These are phyloP conservation scores for Pugionium dolabratum DNA, from an alignment of 345 rosid species.

Conservation along the genomic window DNA sequence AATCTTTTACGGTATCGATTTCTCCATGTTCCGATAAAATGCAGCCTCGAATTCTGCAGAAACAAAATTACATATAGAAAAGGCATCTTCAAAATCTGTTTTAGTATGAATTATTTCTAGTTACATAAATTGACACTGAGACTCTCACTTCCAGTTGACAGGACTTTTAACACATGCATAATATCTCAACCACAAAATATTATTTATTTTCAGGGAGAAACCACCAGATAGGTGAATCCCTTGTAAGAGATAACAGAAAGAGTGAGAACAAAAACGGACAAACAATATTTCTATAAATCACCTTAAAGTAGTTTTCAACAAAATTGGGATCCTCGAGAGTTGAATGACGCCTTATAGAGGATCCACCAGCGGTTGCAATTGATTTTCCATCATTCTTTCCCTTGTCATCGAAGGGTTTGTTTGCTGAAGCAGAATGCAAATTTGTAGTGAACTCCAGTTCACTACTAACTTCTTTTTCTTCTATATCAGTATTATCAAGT, in stretches of 20 bases:
- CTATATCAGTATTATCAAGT: slow-evolving; percentile 37
- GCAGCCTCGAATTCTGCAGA: slow-evolving; percentile 88
- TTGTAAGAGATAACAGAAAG: slow-evolving; percentile 3
- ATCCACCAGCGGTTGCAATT: slow-evolving; percentile 40
- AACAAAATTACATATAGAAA: slow-evolving; percentile 12
- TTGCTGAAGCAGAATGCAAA: slow-evolving; percentile 41
- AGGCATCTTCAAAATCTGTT: slow-evolving; percentile 21
- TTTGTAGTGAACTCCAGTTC: slow-evolving; percentile 38
- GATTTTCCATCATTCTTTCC: slow-evolving; percentile 41
- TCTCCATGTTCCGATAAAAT: slow-evolving; percentile 99
- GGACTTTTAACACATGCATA: background rate
- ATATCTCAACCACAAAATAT: slow-evolving; percentile 9
- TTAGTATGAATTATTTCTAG: background rate
- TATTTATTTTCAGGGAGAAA: slow-evolving; percentile 5
- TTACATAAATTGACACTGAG: slow-evolving; percentile 3
- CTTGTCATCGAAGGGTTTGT: slow-evolving; percentile 35
- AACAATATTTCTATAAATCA: slow-evolving; percentile 30
- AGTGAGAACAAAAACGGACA: too few relatives aligned
- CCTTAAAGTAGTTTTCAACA: slow-evolving; percentile 95
- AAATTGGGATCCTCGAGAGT: slow-evolving; percentile 83
- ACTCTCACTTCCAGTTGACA: slow-evolving; percentile 9
- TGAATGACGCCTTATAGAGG: slow-evolving; percentile 58
- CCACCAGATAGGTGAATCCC: background rate
- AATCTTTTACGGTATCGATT: slow-evolving; percentile 79
- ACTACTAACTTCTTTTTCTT: slow-evolving; percentile 37